Percentiles rank a stretch among this genome's conserved stretches.
phyloP scores from a whole-genome alignment of 176 grass and related monocot genomes.

The Ampelocalamus luodianensis region DNA sequence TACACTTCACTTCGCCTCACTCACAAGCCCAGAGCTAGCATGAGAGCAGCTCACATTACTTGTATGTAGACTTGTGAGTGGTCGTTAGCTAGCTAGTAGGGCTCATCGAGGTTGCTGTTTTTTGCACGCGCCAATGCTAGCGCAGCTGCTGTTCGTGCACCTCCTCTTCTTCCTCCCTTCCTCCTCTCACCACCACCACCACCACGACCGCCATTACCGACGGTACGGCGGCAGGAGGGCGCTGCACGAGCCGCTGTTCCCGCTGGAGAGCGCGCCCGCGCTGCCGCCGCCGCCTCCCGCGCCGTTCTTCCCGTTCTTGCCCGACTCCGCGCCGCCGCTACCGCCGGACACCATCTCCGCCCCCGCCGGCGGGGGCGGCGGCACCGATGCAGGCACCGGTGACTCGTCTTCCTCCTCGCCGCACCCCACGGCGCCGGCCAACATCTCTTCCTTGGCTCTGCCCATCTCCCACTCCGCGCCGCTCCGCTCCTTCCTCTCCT shows the following conservation, averaged over 20 bases:
- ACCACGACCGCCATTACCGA: constrained; percentile 24
- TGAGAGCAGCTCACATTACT: not conserved
- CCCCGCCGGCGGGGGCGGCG: not conserved
- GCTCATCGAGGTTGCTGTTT: constrained; percentile 4
- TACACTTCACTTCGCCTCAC: not conserved
- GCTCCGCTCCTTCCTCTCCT: constrained; percentile 51
- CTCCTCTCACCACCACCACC: not conserved
- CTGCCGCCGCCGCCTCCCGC: constrained; percentile 47
- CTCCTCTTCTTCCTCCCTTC: constrained; percentile 44
- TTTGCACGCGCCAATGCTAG: constrained; percentile 39
- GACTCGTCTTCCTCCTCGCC: constrained; percentile 24
- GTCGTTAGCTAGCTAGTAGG: not conserved
- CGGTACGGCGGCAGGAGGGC: constrained; percentile 28
- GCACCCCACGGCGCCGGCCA: constrained; percentile 55
- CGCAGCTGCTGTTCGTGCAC: constrained; percentile 40
- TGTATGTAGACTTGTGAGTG: not conserved
- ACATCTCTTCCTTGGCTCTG: constrained; percentile 50
- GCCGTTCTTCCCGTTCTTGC: constrained; percentile 54
- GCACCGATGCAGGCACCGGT: not conserved
- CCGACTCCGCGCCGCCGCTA: constrained; percentile 43
- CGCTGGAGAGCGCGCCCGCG: constrained; percentile 45
- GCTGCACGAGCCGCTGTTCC: constrained; percentile 67
- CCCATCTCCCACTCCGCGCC: constrained; percentile 39
- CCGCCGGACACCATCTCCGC: not conserved
- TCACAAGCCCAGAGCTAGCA: not conserved